Base-by-base conservation (phyloP, 2,329 filamentous ascomycete species). In the Cordyceps cicadae region DNA sequence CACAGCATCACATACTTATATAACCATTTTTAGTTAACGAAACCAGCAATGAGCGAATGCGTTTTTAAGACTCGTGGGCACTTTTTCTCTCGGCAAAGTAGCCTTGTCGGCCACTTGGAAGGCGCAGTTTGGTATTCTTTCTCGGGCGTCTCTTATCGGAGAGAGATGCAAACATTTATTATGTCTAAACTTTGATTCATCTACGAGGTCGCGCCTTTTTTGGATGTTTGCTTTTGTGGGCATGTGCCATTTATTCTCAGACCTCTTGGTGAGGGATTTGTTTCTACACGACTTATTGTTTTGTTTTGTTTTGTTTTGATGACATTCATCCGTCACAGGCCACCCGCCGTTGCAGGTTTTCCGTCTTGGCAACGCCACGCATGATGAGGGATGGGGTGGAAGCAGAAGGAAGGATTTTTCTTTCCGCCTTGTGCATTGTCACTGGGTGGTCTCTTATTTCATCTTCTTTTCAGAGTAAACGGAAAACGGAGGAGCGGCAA, bases 21-120 rank as follows among this genome's bases (percentile, higher is more conserved):
- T 12, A 37, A 59, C 15, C 29, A 29, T 45, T 52, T 34, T 43
- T 58, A 45, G 34, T 51, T 12, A 12, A 59, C 7, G 55, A 34
- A 52, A 59, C 48, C 55, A 37, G 43, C 24, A 39, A 45, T 45
- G 29, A 59, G 49, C 57, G 45, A 58, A 50, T 50, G 45, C 55
- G 26, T 37, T 59, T 39, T 50, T 24, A 11, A 11, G 7, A 37
- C 45, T 34, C 24, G 5, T 46, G 17, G 26, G n/a, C 24, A 51
- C 19, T n/a, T 19, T 26, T 15, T 43, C n/a, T 17, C 5, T 14
- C n/a, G 11, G 19, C 12, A 11, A 9, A 29, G 26, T 11, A 21
- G 48, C 32, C 12, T 5, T 9, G 14, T 43, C 32, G 54, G 54
- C 26, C 17, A 12, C 15, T 50, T 41, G 39, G 50, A 26, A 17